Evolutionary conservation across 345 rosid species (phyloP).

Genomic region (Capsella bursapastoris): DNA sequence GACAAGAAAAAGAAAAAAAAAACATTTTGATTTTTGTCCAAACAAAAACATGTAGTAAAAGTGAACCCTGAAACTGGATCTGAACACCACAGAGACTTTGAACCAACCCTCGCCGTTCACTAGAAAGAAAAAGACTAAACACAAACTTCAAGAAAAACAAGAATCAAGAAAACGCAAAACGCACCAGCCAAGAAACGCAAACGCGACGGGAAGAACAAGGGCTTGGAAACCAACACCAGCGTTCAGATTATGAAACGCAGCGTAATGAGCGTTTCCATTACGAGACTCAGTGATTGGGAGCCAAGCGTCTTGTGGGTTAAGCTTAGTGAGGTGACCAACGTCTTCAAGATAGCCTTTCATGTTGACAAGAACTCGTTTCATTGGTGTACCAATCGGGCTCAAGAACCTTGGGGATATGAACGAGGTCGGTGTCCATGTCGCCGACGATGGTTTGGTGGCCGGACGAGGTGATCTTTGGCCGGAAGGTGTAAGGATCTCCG

Average conservation of each 20-base stretch:
- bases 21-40: not conserved
- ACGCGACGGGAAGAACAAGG: slow-evolving; percentile 88
- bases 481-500: slow-evolving; percentile 92
- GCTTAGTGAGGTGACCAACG: slow-evolving; percentile 92
- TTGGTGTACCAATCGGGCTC: slow-evolving; percentile 96
- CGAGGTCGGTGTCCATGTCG: slow-evolving; percentile 95
- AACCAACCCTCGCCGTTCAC: slow-evolving; percentile 27
- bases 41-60: not conserved
- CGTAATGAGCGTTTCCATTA: slow-evolving; percentile 97
- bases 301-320: slow-evolving; percentile 99
- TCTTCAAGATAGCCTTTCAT: slow-evolving; percentile 97
- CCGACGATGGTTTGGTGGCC: slow-evolving; percentile 64
- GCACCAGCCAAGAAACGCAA: slow-evolving; percentile 96
- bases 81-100: slow-evolving; percentile 16
- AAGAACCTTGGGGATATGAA: slow-evolving; percentile 93
- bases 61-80: slow-evolving; percentile 29
- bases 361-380: slow-evolving; percentile 91
- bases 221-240: slow-evolving; percentile 99
- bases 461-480: slow-evolving; percentile 97
- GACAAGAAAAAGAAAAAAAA: not conserved
- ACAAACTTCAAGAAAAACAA: slow-evolving; percentile 30
- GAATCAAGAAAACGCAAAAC: slow-evolving; percentile 34
- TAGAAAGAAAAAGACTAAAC: slow-evolving; percentile 16
- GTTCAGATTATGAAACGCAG: slow-evolving; percentile 95
- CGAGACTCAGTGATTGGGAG: slow-evolving; percentile 97